A percentile compares a stretch with the other conserved stretches of the same genome.
phyloP scores from a whole-genome alignment of 2,329 filamentous ascomycete species.

The Lecanicillium sp. region DNA sequence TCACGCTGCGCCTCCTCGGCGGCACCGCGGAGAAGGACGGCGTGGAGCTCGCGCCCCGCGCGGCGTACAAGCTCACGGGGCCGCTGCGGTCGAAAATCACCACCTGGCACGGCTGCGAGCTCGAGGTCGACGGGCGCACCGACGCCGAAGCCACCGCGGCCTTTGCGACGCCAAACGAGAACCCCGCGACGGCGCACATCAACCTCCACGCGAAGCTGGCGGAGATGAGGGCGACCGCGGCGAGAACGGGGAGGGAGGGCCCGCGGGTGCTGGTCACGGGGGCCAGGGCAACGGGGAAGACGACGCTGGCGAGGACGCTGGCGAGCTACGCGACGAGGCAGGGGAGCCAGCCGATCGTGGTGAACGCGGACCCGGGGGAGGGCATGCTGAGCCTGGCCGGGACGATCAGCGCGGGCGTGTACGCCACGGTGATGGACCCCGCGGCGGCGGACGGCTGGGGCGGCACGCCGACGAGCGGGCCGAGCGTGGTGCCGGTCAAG shows the following conservation, averaged over 20 bases:
- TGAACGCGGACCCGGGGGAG: conserved; percentile 81
- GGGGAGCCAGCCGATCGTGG: conserved; percentile 69
- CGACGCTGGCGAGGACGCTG: conserved; percentile 69
- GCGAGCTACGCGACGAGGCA: conserved; percentile 72
- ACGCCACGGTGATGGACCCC: conserved; percentile 80
- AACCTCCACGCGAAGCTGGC: conserved; percentile 88
- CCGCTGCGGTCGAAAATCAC: conserved; percentile 75
- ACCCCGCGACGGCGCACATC: conserved; percentile 70
- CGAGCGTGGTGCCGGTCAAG: conserved; percentile 83
- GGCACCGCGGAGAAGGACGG: conserved; percentile 93
- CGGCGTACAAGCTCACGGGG: conserved; percentile 74
- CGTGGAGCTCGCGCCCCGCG: conserved; percentile 79
- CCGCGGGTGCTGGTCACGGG: conserved; percentile 84
- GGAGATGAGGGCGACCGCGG: conserved; percentile 58
- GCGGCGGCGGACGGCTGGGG: conserved; percentile 78
- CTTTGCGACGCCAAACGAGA: conserved; percentile 65
- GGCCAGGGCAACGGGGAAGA: conserved; percentile 74
- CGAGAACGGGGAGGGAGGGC: conserved; percentile 45
- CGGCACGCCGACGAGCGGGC: conserved; percentile 82
- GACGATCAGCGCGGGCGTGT: conserved; percentile 78
- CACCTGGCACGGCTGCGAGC: conserved; percentile 83
- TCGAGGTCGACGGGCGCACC: conserved; percentile 66
- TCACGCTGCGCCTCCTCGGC: conserved; percentile 57
- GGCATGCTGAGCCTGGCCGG: conserved; percentile 73
- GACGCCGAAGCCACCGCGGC: conserved; percentile 53